Base-by-base conservation (phyloP, 2,329 filamentous ascomycete species). In the Botrytis squamosa region DNA sequence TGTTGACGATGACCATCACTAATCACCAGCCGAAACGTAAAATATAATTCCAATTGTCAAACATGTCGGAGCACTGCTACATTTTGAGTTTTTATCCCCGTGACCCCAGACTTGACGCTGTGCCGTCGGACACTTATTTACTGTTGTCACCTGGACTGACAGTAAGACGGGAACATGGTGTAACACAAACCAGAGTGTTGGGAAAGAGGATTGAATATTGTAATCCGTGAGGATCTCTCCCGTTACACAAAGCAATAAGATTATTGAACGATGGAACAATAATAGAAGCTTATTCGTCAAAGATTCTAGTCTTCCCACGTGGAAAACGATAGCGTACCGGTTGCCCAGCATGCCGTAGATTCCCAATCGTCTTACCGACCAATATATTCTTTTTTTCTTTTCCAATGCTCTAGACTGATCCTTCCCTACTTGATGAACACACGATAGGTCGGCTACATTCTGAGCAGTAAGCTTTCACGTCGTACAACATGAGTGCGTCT, bases 271-370 rank as follows among this genome's bases (percentile, higher is more conserved):
- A 46, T 65, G 29, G 63, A 65, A 65, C 63, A 33, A 65, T 65
- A 22, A 65, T 38, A n/a, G 44, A 52, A 38, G 33, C 59, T 16
- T 40, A 25, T 25, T 40, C 36, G 22, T 40, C 14, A 4, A 16
- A 49, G 29, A 36, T 38, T 25, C 44, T 64, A 25, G 42, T n/a
- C 22, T 42, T 29, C 33, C 66, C 66, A 68, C 49, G 49, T 68
- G 66, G 65, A 55, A 67, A 40, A 18, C 46, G 40, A 67, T 67
- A 40, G 66, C 49, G 66, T 57, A 44, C 66, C 65, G 49, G 46
- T 12, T 18, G 36, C 36, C 65, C 65, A 68, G 46, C 25, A 55
- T 36, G 36, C 44, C n/a, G 33, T 65, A 59, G 14, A 29, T 38
- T n/a, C 14, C 33, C 7, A 38, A 25, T 42, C 46, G 25, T 8